Evolutionary conservation across 2,329 filamentous ascomycete genomes (phyloP).

Genomic region (Knufia petricola): DNA sequence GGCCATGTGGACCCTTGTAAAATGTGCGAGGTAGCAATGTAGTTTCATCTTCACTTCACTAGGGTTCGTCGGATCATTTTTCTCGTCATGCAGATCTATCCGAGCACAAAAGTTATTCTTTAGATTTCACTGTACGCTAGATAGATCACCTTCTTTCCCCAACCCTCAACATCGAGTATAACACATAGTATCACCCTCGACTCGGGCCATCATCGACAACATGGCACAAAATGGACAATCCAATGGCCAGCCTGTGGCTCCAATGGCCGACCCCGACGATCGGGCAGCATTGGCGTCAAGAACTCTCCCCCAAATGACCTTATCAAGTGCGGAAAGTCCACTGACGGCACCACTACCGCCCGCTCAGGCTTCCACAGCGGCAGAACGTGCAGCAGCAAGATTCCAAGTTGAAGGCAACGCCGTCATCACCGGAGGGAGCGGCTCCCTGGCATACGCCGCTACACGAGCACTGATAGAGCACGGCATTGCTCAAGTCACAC

Average conservation of each 20-base stretch:
- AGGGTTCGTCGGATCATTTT: neutral
- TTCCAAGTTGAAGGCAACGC: constrained; percentile 27
- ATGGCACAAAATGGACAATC: neutral
- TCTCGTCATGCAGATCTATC: neutral
- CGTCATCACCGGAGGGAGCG: constrained; percentile 54
- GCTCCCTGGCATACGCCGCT: constrained; percentile 50
- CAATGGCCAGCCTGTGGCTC: neutral
- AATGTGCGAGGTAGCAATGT: neutral
- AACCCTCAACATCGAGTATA: neutral
- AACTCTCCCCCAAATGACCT: constrained; percentile 22
- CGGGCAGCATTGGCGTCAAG: constrained; percentile 19
- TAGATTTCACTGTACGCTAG: neutral
- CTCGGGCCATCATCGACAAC: neutral
- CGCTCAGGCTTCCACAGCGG: constrained; percentile 19
- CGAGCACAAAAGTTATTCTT: neutral
- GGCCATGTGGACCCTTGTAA: neutral
- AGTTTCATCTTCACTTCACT: neutral
- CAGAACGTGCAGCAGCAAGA: constrained; percentile 24
- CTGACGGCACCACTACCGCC: constrained; percentile 25
- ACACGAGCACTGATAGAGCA: constrained; percentile 59
- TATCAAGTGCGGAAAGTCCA: constrained; percentile 19
- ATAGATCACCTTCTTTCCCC: neutral
- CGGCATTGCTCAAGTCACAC: constrained; percentile 48
- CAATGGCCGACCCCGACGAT: constrained; percentile 15
- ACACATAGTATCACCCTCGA: neutral